phyloP scores from a whole-genome alignment of 345 rosid species.

The Populus tremula region DNA sequence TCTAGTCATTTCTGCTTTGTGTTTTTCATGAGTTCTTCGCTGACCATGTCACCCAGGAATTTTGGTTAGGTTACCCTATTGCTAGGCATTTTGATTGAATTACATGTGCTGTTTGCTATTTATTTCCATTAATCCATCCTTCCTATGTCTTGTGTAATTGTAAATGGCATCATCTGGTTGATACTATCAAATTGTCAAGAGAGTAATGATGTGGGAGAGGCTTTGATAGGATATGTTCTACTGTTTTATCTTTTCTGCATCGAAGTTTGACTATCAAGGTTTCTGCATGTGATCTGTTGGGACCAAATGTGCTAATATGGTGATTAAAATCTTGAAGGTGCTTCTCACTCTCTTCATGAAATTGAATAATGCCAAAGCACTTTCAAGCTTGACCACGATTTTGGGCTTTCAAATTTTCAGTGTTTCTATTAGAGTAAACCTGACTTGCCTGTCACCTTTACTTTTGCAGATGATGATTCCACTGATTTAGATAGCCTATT shows the following conservation, averaged over 20 bases:
- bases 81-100: constrained; percentile 6
- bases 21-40: constrained; percentile 1
- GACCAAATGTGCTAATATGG: constrained; percentile 13
- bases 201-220: constrained; percentile 4
- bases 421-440: not conserved
- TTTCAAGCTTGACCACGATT: not conserved
- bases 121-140: not conserved
- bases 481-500: constrained; percentile 66
- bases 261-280: constrained; percentile 14
- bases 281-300: constrained; percentile 8
- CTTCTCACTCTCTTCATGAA: not conserved
- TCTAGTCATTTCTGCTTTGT: not conserved
- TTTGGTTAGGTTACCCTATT: constrained; percentile 3
- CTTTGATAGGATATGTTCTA: constrained; percentile 5
- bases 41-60: not conserved
- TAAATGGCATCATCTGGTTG: not conserved
- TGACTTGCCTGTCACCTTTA: constrained; percentile 12
- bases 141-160: constrained; percentile 3
- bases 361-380: not conserved
- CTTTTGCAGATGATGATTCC: constrained; percentile 63
- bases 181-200: not conserved
- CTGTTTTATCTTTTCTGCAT: constrained; percentile 11
- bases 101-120: constrained; percentile 5
- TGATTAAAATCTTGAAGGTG: constrained; percentile 12
- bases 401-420: not conserved